A percentile compares a stretch with the other conserved stretches of the same genome.
phyloP scores from a whole-genome alignment of 1,139 yeast species.

The Sugiyamaella paludigena region DNA sequence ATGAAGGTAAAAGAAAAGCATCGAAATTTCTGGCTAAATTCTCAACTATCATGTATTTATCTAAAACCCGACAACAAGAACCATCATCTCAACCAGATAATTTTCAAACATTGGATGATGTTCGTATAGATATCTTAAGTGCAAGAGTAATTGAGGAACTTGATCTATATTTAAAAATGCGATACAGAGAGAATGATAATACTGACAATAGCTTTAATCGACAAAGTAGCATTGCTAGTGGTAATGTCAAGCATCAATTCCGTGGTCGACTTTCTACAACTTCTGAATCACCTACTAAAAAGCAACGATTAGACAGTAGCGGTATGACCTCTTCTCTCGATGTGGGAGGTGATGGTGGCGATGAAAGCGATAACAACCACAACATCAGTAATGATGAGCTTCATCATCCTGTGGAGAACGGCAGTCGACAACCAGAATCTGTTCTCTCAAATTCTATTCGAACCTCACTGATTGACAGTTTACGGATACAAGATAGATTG shows the following conservation, averaged over 20 bases:
- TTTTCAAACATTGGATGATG: background rate
- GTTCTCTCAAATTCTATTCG: conserved; percentile 3
- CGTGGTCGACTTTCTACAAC: conserved; percentile 1
- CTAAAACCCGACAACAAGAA: background rate
- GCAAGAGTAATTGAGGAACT: conserved; percentile 79
- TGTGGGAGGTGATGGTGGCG: conserved; percentile 6
- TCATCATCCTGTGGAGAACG: background rate
- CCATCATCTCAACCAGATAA: background rate
- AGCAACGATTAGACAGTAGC: conserved; percentile 3
- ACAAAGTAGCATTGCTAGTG: background rate
- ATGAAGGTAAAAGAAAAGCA: background rate
- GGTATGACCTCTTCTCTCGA: background rate
- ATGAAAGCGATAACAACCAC: background rate
- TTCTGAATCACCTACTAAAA: conserved; percentile 15
- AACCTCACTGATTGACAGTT: conserved; percentile 23
- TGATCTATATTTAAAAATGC: conserved; percentile 33
- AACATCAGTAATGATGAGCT: background rate
- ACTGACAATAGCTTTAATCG: background rate
- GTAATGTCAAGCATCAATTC: background rate
- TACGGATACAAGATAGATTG: conserved; percentile 22
- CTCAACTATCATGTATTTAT: conserved; percentile 3
- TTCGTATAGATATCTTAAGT: conserved; percentile 57
- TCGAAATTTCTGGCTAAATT: background rate
- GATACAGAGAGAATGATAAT: conserved; percentile 2
- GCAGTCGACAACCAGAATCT: background rate